These are phyloP conservation scores for Colletotrichum sp. DNA, from an alignment of 2,329 filamentous ascomycete species.

Conservation along the genomic window DNA sequence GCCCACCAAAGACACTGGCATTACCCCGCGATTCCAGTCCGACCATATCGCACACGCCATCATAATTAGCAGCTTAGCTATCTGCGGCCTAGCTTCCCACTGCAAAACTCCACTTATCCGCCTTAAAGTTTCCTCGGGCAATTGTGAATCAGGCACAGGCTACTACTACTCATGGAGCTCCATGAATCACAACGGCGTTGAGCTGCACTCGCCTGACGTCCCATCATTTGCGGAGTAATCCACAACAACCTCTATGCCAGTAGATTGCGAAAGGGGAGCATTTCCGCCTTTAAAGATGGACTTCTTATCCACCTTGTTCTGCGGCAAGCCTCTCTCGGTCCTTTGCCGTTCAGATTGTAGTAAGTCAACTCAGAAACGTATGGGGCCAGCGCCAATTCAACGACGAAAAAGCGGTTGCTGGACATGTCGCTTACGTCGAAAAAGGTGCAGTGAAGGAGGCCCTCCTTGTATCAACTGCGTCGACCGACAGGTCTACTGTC, in stretches of 20 bases:
- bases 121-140: not conserved
- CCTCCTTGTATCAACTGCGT: not conserved
- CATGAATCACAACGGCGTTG: not conserved
- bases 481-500: not conserved
- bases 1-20: not conserved
- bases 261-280: rapidly evolving
- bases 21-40: not conserved
- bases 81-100: not conserved
- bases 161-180: too few species aligned
- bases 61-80: not conserved
- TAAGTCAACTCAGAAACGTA: not conserved
- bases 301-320: not conserved
- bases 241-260: not conserved
- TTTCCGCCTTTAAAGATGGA: not conserved
- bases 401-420: not conserved
- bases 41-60: not conserved
- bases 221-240: not conserved
- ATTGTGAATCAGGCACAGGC: not conserved
- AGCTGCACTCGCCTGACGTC: not conserved
- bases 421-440: not conserved
- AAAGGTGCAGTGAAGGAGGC: not conserved
- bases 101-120: not conserved
- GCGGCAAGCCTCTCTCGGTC: not conserved
- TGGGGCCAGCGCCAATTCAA: not conserved
- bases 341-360: not conserved